phyloP scores from a whole-genome alignment of 108 stramenopile species.

The Fistulifera pelliculosa region DNA sequence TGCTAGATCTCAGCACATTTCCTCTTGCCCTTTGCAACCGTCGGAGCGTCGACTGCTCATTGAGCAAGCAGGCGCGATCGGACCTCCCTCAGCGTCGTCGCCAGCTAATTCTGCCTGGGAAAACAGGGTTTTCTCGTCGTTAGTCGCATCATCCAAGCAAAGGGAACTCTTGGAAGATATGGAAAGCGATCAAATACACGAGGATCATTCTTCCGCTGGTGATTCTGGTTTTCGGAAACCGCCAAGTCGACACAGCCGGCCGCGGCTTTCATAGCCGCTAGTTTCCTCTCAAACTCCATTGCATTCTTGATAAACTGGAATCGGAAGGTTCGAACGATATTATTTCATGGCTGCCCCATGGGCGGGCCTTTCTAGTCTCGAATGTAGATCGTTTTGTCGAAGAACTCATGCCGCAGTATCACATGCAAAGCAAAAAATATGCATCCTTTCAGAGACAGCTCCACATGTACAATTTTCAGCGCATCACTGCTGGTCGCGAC shows the following conservation, averaged over 20 bases:
- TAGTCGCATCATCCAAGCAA: too few relatives aligned
- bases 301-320: conserved; percentile 61
- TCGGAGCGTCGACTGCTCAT: not conserved
- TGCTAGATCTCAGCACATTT: conserved; percentile 34
- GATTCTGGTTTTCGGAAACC: not conserved
- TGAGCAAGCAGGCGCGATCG: not conserved
- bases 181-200: too few relatives aligned
- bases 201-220: too few relatives aligned
- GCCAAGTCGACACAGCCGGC: not conserved
- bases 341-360: conserved; percentile 54
- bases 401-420: conserved; percentile 49
- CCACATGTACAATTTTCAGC: conserved; percentile 60
- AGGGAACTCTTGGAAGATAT: too few relatives aligned
- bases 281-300: conserved; percentile 59
- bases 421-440: conserved; percentile 48
- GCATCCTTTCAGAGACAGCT: conserved; percentile 62
- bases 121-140: too few relatives aligned
- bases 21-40: conserved; percentile 20
- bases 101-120: too few relatives aligned
- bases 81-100: too few relatives aligned
- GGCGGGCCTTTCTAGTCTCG: conserved; percentile 50
- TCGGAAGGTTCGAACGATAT: conserved; percentile 39
- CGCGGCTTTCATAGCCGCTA: not conserved
- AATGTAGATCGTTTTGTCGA: conserved; percentile 45
- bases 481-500: conserved; percentile 37